A percentile compares a stretch with the other conserved stretches of the same genome.
Conservation (phyloP, 176 grass and related monocot species). For the Stipa capillata region DNA sequence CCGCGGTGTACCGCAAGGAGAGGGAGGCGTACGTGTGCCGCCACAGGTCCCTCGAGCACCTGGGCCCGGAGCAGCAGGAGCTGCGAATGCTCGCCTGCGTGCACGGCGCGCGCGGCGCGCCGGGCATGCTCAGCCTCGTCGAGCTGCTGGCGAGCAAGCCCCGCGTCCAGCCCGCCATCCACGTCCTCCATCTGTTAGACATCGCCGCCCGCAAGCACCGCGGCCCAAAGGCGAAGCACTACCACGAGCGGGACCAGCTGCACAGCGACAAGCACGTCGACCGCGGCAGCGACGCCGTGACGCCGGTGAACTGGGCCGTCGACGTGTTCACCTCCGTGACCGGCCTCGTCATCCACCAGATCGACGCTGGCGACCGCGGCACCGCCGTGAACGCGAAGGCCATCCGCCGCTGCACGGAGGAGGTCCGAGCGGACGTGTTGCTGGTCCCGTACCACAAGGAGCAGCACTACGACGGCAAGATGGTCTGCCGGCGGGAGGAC, state of each 20-base stretch:
- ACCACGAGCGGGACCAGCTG: constrained; percentile 13
- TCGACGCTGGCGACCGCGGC: constrained; percentile 23
- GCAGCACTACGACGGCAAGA: constrained; percentile 40
- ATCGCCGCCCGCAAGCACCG: not conserved
- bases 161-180: constrained; percentile 9
- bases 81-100: constrained; percentile 35
- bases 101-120: constrained; percentile 13
- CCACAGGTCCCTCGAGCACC: constrained; percentile 15
- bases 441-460: constrained; percentile 34
- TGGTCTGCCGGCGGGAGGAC: constrained; percentile 27
- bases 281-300: not conserved
- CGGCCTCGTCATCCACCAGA: constrained; percentile 21
- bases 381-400: constrained; percentile 17
- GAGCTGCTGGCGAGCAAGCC: constrained; percentile 25
- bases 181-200: constrained; percentile 31
- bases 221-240: not conserved
- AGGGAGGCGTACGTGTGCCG: constrained; percentile 15
- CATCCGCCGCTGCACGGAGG: constrained; percentile 13
- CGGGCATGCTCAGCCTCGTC: constrained; percentile 28
- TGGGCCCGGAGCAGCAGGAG: not conserved
- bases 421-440: constrained; percentile 10
- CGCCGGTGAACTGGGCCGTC: constrained; percentile 22
- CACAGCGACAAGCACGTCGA: constrained; percentile 16
- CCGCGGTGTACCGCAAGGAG: constrained; percentile 28
- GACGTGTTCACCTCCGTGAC: constrained; percentile 32